Evolutionary conservation across 2,329 filamentous ascomycete species (phyloP), one percentile per base, ranked within the genome.

Genomic region (Fusarium heterosporum): DNA sequence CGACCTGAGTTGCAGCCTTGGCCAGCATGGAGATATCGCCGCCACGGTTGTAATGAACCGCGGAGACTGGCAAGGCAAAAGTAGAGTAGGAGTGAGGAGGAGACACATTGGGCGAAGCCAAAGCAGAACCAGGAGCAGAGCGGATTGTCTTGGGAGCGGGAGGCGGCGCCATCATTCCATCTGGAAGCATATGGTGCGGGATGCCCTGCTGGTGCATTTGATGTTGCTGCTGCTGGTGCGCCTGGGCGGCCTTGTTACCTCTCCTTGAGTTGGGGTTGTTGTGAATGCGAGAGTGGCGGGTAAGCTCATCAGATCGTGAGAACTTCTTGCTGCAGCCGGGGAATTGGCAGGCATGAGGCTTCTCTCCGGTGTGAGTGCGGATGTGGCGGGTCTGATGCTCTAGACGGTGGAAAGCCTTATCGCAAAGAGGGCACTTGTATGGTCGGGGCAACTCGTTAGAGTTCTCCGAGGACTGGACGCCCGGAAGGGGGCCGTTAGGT

Each of bases 361-460:
- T 99, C 84, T 99, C 95, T 74, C 95, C 96, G 0, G 95, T 99
- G 80, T 99, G 95, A 8, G 96, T 98, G 74, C 95, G 90, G 76
- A 98, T 98, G 80, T 99, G 95, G 73, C 86, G 82, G 22, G 87
- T 89, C 85, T 97, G 95, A 79, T 98, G 95, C 83, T 98, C 95
- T 40, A 99, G 86, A 66, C 96, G 93, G 84, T 98, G 96, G 82
- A 99, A 99, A 63, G 96, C 95, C 86, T 97, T 97, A 75, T 97
- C 95, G 84, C 96, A 99, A 66, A 99, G 88, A 63, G 95, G 94
- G 80, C 95, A 99, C 84, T 98, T 98, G 89, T 99, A 99, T 1
- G 95, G 95, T 56, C 96, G 90, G 61, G 96, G 96, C 53, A 98
- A 87, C 80, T 98, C 95, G 59, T 80, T 84, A 45, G 76, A 74